phyloP scores from a whole-genome alignment of 2,329 filamentous ascomycete genomes.

The Fusarium acutatum region DNA sequence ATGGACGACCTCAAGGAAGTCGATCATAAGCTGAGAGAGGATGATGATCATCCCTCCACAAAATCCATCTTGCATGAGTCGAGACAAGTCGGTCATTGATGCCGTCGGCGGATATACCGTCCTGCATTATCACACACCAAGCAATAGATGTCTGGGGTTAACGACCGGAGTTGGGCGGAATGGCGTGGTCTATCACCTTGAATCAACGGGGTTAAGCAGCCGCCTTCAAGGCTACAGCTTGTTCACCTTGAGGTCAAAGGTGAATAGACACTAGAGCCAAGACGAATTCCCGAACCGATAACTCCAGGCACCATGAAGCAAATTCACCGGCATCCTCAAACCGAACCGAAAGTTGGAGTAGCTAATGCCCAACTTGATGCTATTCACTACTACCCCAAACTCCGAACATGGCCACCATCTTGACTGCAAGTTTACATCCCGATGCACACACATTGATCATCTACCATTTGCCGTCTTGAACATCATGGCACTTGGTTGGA shows the following conservation, averaged over 20 bases:
- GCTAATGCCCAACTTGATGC: background rate
- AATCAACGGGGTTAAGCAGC: slow-evolving; percentile 8
- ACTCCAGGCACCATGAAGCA: background rate
- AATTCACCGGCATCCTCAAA: background rate
- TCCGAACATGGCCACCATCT: background rate
- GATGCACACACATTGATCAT: slow-evolving; percentile 12
- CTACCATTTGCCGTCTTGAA: slow-evolving; percentile 2
- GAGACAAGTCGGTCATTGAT: slow-evolving; percentile 7
- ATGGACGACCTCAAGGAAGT: background rate
- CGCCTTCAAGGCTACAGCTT: background rate
- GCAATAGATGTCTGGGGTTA: background rate
- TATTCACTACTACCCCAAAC: slow-evolving; percentile 16
- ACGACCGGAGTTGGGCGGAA: slow-evolving; percentile 23
- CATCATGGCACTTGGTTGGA: slow-evolving; percentile 7
- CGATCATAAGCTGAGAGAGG: background rate
- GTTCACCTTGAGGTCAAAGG: background rate
- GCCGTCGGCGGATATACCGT: slow-evolving; percentile 20
- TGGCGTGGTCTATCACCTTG: slow-evolving; percentile 15
- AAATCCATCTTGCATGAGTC: slow-evolving; percentile 14
- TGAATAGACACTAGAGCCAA: background rate
- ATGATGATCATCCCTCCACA: slow-evolving; percentile 15
- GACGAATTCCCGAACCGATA: slow-evolving; percentile 3
- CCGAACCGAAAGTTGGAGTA: slow-evolving; percentile 27
- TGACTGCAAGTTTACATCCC: background rate
- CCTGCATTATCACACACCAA: background rate